Evolutionary conservation across 352 stramenopile genomes (phyloP).

Genomic region (Globisporangium spinosum): DNA sequence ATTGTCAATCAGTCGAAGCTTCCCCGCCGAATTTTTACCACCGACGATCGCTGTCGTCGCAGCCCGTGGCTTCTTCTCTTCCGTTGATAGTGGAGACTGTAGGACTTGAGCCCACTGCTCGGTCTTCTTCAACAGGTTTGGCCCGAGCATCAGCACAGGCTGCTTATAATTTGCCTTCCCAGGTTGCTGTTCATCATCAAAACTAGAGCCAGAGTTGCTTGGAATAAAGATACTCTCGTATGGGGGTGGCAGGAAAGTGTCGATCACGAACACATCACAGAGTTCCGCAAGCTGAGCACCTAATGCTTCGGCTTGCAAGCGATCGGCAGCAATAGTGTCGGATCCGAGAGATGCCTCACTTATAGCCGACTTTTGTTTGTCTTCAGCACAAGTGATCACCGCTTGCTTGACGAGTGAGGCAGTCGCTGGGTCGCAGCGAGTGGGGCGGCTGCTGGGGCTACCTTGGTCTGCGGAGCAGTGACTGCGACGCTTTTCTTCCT

Average conservation of each 20-base stretch:
- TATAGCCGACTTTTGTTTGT: neutral
- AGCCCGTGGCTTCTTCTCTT: neutral
- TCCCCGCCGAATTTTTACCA: conserved; percentile 42
- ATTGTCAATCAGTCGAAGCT: conserved; percentile 64
- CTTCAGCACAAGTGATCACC: neutral
- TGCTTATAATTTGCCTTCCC: neutral
- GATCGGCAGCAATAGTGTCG: conserved; percentile 6
- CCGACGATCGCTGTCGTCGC: conserved; percentile 42
- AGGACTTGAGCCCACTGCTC: conserved; percentile 30
- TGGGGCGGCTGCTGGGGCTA: neutral
- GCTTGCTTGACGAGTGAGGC: neutral
- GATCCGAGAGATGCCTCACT: neutral
- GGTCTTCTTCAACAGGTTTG: conserved; percentile 23
- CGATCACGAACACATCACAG: conserved; percentile 24
- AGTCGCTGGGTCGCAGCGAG: neutral
- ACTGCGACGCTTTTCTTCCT: conserved; percentile 26
- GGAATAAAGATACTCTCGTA: conserved; percentile 22
- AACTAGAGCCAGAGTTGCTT: neutral
- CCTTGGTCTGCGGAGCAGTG: conserved; percentile 18
- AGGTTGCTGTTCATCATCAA: neutral
- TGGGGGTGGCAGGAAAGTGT: conserved; percentile 21
- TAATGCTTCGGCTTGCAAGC: conserved; percentile 17
- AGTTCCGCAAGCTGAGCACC: conserved; percentile 18
- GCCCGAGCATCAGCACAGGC: conserved; percentile 21
- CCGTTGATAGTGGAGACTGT: conserved; percentile 16